Conservation (phyloP, 805 yeast genomes). For the Wickerhamomyces silvicola region DNA sequence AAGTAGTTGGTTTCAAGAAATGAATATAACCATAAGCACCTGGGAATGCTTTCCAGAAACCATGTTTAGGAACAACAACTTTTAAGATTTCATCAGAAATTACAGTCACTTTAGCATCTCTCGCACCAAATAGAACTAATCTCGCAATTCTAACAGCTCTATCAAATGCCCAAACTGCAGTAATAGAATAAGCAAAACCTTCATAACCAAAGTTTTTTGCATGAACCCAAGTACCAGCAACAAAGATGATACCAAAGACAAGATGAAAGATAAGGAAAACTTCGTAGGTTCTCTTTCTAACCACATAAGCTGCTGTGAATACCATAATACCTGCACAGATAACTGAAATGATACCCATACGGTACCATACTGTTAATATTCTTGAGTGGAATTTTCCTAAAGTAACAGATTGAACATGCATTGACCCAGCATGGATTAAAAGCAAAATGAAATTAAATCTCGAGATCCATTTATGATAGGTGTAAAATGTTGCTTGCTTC, state of each 20-base stretch:
- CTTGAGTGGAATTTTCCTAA: constrained; percentile 8
- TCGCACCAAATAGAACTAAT: constrained; percentile 18
- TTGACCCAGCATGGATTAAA: constrained; percentile 17
- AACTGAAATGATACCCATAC: constrained; percentile 17
- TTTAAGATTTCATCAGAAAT: constrained; percentile 38
- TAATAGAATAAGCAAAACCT: constrained; percentile 30
- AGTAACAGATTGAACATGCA: constrained; percentile 17
- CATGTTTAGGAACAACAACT: constrained; percentile 35
- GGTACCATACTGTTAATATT: constrained; percentile 11
- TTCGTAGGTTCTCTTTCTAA: constrained; percentile 57
- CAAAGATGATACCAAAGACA: constrained; percentile 43
- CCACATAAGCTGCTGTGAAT: constrained; percentile 24
- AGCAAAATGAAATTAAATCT: constrained; percentile 31
- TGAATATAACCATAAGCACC: constrained; percentile 56
- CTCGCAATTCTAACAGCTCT: constrained; percentile 36
- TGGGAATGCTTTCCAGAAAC: constrained; percentile 43
- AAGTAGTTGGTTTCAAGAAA: constrained; percentile 42
- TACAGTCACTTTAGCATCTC: constrained; percentile 18
- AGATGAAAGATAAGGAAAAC: constrained; percentile 52
- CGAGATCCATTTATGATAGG: constrained; percentile 62
- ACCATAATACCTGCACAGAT: constrained; percentile 7
- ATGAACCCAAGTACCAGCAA: constrained; percentile 55
- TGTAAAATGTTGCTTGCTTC: constrained; percentile 55
- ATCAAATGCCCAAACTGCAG: constrained; percentile 45
- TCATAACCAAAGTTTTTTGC: constrained; percentile 42